Base-by-base conservation (phyloP, 768 basidiomycete species). In the Lentinula sp. region DNA sequence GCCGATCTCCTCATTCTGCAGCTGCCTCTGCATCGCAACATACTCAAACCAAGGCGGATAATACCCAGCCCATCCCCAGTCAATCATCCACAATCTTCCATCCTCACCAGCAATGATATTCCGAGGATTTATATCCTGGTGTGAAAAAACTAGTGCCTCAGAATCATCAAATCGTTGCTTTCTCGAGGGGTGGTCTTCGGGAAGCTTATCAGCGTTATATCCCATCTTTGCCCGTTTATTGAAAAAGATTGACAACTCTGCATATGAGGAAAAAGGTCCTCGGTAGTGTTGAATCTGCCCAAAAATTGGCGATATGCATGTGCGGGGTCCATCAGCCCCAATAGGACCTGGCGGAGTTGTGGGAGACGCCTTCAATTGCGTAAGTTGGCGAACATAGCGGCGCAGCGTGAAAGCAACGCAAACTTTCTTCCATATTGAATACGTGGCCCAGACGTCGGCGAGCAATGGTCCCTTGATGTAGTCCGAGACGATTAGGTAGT, bases 71-170 rank as follows among this genome's bases (percentile, higher is more conserved):
- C 60, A 63, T 13, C 16, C 52, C 67, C 67, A 68, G 50, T 70
- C 68, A 10, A 68, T 31, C n/a, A 70, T 48, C 64, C 65, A 70
- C 51, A 69, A 35, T 1, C 37, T 51, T 31, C 68, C 65, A 55
- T 68, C 65, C 11, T 63, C 60, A 8, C 58, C 65, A 13, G 68
- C 11, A 2, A 70, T 64, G 18, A 70, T 64, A 35, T 67, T 66
- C 6, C 61, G 62, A 8, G 59, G 62, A 53, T 54, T 65, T 32
- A 71, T 45, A 57, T 67, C 64, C 40, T 65, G 63, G 52, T 70
- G 64, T 2, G 64, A 65, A 39, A 70, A 59, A 45, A 70, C 69
- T 3, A 68, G 64, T 56, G 68, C 70, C 42, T 40, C 39, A 4
- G 65, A 68, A 55, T 68, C 51, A 39, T 64, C 67, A 42, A 67